Evolutionary conservation across 2,329 filamentous ascomycete species (phyloP).

Genomic region (Sphaerulina populicola): DNA sequence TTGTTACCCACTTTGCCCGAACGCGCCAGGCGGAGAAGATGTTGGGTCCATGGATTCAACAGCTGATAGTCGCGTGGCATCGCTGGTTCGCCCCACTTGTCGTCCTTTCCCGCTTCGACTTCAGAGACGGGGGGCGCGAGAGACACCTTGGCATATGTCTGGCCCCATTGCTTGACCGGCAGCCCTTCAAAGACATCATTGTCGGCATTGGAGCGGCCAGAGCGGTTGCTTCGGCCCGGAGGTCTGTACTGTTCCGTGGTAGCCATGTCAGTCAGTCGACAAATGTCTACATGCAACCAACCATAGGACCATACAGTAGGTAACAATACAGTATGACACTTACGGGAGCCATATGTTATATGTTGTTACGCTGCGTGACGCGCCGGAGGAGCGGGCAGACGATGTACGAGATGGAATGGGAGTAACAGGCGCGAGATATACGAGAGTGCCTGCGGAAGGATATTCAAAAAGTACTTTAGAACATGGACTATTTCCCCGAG

Average conservation of each 20-base stretch:
- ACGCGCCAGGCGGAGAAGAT: conserved; percentile 70
- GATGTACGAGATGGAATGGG: conserved; percentile 1
- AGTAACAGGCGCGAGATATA: background rate
- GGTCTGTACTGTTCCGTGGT: conserved; percentile 44
- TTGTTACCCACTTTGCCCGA: conserved; percentile 55
- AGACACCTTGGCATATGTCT: conserved; percentile 34
- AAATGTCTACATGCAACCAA: no score
- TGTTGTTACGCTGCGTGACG: background rate
- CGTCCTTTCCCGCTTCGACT: conserved; percentile 36
- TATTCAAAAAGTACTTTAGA: background rate
- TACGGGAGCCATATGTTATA: conserved; percentile 8
- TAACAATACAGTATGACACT: background rate
- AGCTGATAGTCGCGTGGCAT: conserved; percentile 83
- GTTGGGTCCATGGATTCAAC: conserved; percentile 69
- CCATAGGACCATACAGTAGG: no score
- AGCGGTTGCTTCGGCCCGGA: conserved; percentile 50
- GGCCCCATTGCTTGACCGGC: conserved; percentile 83
- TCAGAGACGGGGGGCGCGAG: conserved; percentile 28
- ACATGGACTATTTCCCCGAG: background rate
- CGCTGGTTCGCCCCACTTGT: conserved; percentile 70
- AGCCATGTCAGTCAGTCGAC: conserved; percentile 16
- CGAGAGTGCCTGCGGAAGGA: background rate
- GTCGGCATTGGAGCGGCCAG: conserved; percentile 51
- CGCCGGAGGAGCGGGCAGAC: background rate
- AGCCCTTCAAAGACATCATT: conserved; percentile 65